Conservation (phyloP, 164 flowering plant genomes). For the Cinnamomum chago region DNA sequence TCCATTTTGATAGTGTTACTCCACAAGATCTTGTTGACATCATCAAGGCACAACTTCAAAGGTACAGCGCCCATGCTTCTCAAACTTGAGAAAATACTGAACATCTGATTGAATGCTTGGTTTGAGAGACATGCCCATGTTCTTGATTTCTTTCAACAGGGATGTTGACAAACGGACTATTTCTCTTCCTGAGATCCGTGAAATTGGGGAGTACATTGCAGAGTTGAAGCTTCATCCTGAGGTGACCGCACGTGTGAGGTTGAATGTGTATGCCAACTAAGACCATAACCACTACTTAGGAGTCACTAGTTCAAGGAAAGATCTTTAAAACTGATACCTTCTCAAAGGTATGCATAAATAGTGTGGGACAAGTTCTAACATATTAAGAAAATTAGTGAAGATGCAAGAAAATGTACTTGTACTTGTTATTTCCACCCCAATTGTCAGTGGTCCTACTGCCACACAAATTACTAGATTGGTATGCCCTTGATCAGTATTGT, state of each 20-base stretch:
- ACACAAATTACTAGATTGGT: too few species aligned
- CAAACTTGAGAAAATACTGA: not conserved
- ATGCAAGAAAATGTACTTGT: too few species aligned
- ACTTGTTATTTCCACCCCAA: too few species aligned
- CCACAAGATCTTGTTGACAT: slow-evolving; percentile 94
- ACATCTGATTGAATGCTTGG: not conserved
- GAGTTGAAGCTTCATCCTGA: slow-evolving; percentile 94
- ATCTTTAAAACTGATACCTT: too few species aligned
- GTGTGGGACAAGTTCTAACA: too few species aligned
- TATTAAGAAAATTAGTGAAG: too few species aligned
- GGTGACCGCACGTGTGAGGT: slow-evolving; percentile 68
- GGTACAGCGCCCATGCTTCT: slow-evolving; percentile 35
- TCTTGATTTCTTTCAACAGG: slow-evolving; percentile 29
- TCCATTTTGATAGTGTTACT: slow-evolving; percentile 57
- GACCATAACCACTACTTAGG: not conserved
- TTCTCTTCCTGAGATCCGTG: slow-evolving; percentile 83
- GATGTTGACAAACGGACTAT: slow-evolving; percentile 82
- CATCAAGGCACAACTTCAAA: slow-evolving; percentile 88
- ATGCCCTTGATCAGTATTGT: not conserved
- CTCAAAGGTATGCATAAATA: too few species aligned
- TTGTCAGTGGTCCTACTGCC: too few species aligned
- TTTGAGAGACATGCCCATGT: slow-evolving; percentile 2
- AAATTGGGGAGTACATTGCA: slow-evolving; percentile 86
- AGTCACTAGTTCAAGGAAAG: too few species aligned
- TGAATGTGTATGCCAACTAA: slow-evolving; percentile 73